Evolutionary conservation across 2,329 filamentous ascomycete genomes (phyloP), one percentile per base, ranked within the genome.

Genomic region (Colletotrichum musicola): DNA sequence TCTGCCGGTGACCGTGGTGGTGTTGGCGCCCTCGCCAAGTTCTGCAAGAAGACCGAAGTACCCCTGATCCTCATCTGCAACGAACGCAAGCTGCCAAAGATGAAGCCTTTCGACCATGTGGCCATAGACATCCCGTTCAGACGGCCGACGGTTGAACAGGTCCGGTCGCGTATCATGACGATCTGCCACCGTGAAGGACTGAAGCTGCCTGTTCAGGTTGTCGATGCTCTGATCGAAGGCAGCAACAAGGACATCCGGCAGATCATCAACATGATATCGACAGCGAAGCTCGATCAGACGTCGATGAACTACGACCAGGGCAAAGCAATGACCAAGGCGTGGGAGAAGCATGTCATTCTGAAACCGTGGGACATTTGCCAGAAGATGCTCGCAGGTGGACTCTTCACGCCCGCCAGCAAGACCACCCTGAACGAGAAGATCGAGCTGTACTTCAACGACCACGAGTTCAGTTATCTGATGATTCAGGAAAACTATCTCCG

Each of bases 31-130:
- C 85, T 99, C 64, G 95, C 96, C 64, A 94, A 96, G 67, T 92
- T 97, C 62, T 98, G 95, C 85, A 97, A 93, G 82, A 98, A 97
- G 85, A 96, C 95, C 0, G 90, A 96, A 73, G 90, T 99, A 25
- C 96, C 96, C 1, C 91, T 99, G 77, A 98, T 99, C 73, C 86
- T 99, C 62, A 98, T 99, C 74, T 99, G 96, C 87, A 99, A 99
- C 79, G 96, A 99, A 77, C 92, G 96, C 73, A 90, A 88, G 72
- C 83, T 95, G 71, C 96, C 92, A 35, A 99, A 99, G 86, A 99
- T 99, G 96, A 98, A 95, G 81, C 96, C 96, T 0, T 99, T 99
- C 77, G 95, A 98, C 77, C 89, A 89, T 75, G 92, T 93, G 60
- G 91, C 93, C 2, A 95, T 88, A 75, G 95, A 98, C 72, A 82